A percentile compares a stretch with the other conserved stretches of the same genome.
These are phyloP conservation scores for Aphanocladium album DNA, from an alignment of 2,329 filamentous ascomycete genomes.

Conservation along the genomic window DNA sequence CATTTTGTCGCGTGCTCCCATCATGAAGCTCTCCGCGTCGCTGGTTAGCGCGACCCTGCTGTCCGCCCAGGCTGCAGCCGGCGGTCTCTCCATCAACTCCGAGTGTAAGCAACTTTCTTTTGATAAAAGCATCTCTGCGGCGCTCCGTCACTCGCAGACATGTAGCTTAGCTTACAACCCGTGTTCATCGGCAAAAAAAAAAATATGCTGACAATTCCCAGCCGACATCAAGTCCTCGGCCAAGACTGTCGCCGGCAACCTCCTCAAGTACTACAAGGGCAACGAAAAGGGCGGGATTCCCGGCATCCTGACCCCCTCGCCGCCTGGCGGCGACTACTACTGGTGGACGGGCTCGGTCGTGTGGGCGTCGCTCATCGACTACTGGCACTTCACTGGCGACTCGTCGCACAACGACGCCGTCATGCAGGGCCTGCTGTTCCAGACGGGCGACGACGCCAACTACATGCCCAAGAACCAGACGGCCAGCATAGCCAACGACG, in stretches of 20 bases:
- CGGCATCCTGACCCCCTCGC: constrained; percentile 38
- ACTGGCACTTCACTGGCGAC: constrained; percentile 61
- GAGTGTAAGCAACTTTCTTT: background rate
- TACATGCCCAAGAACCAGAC: constrained; percentile 57
- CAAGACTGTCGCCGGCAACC: constrained; percentile 11
- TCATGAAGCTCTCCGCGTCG: background rate
- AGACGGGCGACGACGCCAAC: constrained; percentile 47
- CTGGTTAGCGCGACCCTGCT: background rate
- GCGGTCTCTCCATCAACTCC: background rate
- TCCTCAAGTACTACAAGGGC: constrained; percentile 14
- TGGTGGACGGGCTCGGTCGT: constrained; percentile 64
- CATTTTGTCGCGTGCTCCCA: background rate
- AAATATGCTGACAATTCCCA: background rate
- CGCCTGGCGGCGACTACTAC: constrained; percentile 50
- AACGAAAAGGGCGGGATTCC: constrained; percentile 9
- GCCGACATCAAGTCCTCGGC: constrained; percentile 12
- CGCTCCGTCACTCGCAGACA: too few relatives aligned
- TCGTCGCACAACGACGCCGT: constrained; percentile 52
- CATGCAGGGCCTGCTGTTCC: constrained; percentile 49
- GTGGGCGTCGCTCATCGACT: constrained; percentile 61
- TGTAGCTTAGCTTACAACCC: too few relatives aligned
- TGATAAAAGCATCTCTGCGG: background rate
- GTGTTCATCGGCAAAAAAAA: too few relatives aligned
- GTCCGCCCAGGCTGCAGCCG: background rate
- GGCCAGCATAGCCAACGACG: constrained; percentile 54